Percentiles rank a stretch among this genome's conserved stretches.
These are phyloP conservation scores for Ceratocystis papillata DNA, from an alignment of 2,329 filamentous ascomycete genomes.

Conservation along the genomic window DNA sequence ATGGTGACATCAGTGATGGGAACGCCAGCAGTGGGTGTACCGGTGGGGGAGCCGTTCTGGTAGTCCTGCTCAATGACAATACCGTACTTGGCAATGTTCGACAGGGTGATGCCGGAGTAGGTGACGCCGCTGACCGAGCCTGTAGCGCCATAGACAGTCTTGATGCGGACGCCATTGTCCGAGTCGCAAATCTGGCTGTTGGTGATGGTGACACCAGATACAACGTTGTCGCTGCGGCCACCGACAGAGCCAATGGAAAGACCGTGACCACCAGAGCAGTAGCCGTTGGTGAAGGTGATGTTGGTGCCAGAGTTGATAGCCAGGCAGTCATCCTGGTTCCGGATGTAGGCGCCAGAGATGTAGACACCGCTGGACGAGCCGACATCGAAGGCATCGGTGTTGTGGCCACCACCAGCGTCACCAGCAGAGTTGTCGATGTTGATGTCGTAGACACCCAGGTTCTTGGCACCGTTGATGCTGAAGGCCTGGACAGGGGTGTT, in stretches of 20 bases:
- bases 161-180: conserved; percentile 43
- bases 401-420: conserved; percentile 34
- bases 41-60: conserved; percentile 38
- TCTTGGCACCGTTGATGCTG: conserved; percentile 33
- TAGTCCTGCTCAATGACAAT: conserved; percentile 39
- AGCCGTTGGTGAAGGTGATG: conserved; percentile 37
- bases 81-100: conserved; percentile 35
- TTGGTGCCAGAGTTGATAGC: conserved; percentile 45
- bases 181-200: conserved; percentile 43
- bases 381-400: conserved; percentile 52
- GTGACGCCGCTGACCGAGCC: conserved; percentile 37
- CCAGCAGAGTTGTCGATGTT: conserved; percentile 35
- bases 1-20: conserved; percentile 43
- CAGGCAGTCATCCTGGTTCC: conserved; percentile 53
- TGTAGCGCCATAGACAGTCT: conserved; percentile 39
- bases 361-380: conserved; percentile 39
- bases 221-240: conserved; percentile 42
- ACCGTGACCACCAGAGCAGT: conserved; percentile 38
- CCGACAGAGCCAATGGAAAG: conserved; percentile 38
- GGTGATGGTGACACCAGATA: conserved; percentile 41
- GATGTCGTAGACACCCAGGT: conserved; percentile 32
- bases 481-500: conserved; percentile 38
- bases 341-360: conserved; percentile 43
- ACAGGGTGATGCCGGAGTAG: conserved; percentile 37
- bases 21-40: conserved; percentile 39